These are phyloP conservation scores for Dryadomyces quercus-mongolicae DNA, from an alignment of 2,329 filamentous ascomycete genomes.

Conservation along the genomic window DNA sequence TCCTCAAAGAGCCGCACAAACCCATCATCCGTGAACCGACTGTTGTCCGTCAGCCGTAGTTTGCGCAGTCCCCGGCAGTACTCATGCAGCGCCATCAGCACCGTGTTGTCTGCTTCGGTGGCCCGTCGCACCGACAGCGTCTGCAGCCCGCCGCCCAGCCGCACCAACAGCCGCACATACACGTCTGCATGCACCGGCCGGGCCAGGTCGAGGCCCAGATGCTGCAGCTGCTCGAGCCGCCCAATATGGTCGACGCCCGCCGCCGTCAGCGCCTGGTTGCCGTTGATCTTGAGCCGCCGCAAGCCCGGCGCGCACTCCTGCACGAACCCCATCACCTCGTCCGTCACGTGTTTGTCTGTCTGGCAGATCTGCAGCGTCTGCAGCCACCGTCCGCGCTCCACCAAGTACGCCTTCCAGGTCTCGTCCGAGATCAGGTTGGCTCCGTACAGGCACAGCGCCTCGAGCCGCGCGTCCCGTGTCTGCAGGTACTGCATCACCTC, in stretches of 20 bases:
- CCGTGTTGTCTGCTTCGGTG: slow-evolving; percentile 47
- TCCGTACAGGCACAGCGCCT: slow-evolving; percentile 66
- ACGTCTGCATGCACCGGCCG: slow-evolving; percentile 41
- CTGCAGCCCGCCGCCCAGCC: slow-evolving; percentile 52
- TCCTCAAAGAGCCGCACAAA: slow-evolving; percentile 60
- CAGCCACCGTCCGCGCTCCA: slow-evolving; percentile 50
- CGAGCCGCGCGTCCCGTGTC: slow-evolving; percentile 56
- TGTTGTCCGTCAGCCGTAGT: slow-evolving; percentile 70
- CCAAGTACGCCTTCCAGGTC: slow-evolving; percentile 62
- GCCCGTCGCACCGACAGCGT: slow-evolving; percentile 70
- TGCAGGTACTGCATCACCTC: slow-evolving; percentile 69
- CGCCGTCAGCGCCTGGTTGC: slow-evolving; percentile 64
- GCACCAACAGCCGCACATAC: slow-evolving; percentile 48
- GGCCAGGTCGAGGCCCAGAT: slow-evolving; percentile 61
- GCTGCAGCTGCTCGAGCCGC: slow-evolving; percentile 50
- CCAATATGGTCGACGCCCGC: slow-evolving; percentile 54
- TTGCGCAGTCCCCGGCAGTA: slow-evolving; percentile 59
- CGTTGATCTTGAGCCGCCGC: slow-evolving; percentile 63
- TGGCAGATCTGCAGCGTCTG: slow-evolving; percentile 66
- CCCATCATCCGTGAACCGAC: slow-evolving; percentile 60
- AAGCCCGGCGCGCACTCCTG: slow-evolving; percentile 54
- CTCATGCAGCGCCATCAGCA: slow-evolving; percentile 59
- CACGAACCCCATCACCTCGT: slow-evolving; percentile 54
- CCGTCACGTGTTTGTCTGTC: slow-evolving; percentile 70
- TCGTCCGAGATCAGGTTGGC: slow-evolving; percentile 71